Evolutionary conservation across 148 eudicot species (phyloP).

Genomic region (Camellia lanceoleosa): DNA sequence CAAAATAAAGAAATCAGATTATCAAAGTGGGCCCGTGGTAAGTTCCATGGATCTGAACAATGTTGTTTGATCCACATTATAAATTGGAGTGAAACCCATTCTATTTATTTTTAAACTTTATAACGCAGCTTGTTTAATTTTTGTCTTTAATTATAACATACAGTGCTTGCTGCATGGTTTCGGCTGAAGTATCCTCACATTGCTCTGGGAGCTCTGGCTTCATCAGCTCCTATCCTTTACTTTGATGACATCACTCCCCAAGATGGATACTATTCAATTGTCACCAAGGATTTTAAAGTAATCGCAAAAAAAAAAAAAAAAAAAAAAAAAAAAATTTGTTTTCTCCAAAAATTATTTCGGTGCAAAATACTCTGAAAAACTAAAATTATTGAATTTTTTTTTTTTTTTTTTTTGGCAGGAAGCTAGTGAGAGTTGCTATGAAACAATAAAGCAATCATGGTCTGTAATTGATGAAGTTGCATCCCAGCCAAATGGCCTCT

Average conservation of each 20-base stretch:
- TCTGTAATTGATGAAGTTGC: conserved; percentile 38
- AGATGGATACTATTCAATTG: conserved; percentile 29
- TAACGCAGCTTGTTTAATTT: no score
- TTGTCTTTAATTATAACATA: no score
- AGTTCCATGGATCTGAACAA: no score
- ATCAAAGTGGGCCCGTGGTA: no score
- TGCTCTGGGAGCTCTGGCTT: conserved; percentile 50
- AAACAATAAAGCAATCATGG: conserved; percentile 45
- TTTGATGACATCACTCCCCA: conserved; percentile 40
- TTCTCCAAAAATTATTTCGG: no score
- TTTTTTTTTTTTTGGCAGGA: conserved; percentile 21
- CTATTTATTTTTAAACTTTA: background rate
- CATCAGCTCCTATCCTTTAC: conserved; percentile 51
- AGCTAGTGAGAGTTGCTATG: conserved; percentile 35
- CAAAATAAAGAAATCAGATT: no score
- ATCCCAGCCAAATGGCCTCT: conserved; percentile 32
- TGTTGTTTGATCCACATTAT: no score
- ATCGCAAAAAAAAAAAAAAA: no score
- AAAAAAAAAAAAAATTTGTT: no score
- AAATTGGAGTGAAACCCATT: background rate
- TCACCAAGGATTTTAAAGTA: conserved; percentile 41
- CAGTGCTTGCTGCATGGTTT: conserved; percentile 56
- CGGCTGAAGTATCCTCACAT: conserved; percentile 52
- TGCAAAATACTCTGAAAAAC: no score
- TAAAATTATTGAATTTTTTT: no score